These are phyloP conservation scores for Calocybe cyanea DNA, from an alignment of 768 basidiomycete genomes.

Conservation along the genomic window DNA sequence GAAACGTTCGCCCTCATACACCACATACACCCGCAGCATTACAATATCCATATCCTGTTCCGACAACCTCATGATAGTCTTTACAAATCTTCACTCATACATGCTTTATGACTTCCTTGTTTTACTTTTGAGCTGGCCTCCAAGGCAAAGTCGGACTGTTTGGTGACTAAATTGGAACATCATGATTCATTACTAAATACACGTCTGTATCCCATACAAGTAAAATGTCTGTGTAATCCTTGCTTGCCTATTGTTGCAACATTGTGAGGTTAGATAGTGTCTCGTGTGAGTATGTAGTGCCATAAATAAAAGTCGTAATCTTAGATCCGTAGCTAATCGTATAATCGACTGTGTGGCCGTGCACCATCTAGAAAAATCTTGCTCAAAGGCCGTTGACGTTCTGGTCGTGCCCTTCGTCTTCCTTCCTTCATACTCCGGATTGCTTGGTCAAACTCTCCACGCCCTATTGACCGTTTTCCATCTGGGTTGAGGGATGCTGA, in stretches of 20 bases:
- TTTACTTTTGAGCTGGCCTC: no score
- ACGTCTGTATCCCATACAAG: no score
- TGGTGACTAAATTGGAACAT: no score
- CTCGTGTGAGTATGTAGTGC: no score
- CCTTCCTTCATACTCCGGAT: slow-evolving; percentile 78
- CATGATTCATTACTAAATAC: no score
- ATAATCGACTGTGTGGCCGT: slow-evolving; percentile 30
- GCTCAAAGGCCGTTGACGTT: slow-evolving; percentile 54
- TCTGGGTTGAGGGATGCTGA: slow-evolving; percentile 32
- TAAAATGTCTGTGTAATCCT: no score
- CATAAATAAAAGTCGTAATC: no score
- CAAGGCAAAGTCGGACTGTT: no score
- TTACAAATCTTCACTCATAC: not conserved
- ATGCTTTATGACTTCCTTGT: no score
- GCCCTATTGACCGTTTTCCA: slow-evolving; percentile 54
- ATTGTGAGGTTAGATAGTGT: no score
- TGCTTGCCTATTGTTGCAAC: no score
- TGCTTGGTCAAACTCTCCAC: slow-evolving; percentile 81
- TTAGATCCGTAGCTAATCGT: slow-evolving; percentile 11
- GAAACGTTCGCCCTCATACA: not conserved
- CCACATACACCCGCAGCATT: not conserved
- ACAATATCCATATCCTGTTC: not conserved
- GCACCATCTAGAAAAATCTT: slow-evolving; percentile 79
- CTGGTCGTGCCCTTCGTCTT: slow-evolving; percentile 46
- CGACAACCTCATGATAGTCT: not conserved